Conservation (phyloP, 306 rosid species). For the Nissolia schottii region DNA sequence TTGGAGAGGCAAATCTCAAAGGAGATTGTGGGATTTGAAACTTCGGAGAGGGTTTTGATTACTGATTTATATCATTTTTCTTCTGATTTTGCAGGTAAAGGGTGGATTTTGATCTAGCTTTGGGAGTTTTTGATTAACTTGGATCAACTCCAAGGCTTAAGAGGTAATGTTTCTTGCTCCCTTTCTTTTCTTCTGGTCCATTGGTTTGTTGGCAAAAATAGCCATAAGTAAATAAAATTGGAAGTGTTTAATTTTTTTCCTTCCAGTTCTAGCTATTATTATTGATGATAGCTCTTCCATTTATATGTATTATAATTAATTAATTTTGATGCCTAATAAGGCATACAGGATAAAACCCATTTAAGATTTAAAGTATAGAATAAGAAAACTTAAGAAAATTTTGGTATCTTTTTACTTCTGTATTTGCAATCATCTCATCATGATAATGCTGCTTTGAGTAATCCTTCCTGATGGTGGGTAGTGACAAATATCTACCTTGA, state of each 20-base stretch:
- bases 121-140: constrained; percentile 24
- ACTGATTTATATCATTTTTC: constrained; percentile 10
- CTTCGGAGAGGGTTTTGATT: not conserved
- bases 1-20: constrained; percentile 13
- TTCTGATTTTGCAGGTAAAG: constrained; percentile 34
- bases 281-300: constrained; percentile 6
- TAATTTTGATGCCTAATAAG: not conserved
- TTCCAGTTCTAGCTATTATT: not conserved
- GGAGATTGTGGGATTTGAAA: constrained; percentile 8
- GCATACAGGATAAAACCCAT: not conserved
- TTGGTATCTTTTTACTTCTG: not conserved
- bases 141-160: not conserved
- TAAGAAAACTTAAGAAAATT: not conserved
- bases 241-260: not conserved
- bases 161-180: constrained; percentile 28
- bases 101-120: constrained; percentile 31
- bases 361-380: not conserved
- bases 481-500: not conserved
- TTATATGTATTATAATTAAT: not conserved
- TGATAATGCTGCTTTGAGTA: not conserved
- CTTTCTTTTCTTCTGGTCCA: not conserved
- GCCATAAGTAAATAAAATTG: not conserved
- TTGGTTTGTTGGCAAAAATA: not conserved
- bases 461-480: not conserved
- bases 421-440: not conserved